A percentile compares a stretch with the other conserved stretches of the same genome.
phyloP scores from a whole-genome alignment of 805 yeast genomes.

The Starmerella gropengiesseri region DNA sequence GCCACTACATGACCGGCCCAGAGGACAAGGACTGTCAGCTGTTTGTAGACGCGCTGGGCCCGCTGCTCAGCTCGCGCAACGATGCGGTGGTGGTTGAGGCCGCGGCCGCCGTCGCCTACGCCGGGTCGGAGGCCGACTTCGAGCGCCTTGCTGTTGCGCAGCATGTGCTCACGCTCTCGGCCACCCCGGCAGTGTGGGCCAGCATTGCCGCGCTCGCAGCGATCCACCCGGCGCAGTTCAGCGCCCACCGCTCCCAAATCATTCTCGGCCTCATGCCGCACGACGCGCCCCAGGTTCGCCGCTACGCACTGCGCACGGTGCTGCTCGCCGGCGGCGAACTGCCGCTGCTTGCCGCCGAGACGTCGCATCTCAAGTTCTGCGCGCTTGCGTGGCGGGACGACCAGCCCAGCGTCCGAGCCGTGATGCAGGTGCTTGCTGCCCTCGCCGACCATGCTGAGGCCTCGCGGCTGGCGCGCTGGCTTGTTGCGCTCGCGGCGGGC shows the following conservation, averaged over 20 bases:
- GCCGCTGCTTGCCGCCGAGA: conserved; percentile 38
- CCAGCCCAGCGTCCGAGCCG: conserved; percentile 5
- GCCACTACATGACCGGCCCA: conserved; percentile 51
- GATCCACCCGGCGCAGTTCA: conserved; percentile 29
- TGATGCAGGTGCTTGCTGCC: conserved; percentile 2
- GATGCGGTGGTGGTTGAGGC: conserved; percentile 53
- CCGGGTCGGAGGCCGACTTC: conserved; percentile 49
- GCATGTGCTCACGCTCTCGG: conserved; percentile 37
- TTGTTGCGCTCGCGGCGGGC: conserved; percentile 14
- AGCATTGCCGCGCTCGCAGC: conserved; percentile 36
- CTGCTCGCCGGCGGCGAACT: not conserved
- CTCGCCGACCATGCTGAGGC: conserved; percentile 6
- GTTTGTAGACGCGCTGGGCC: conserved; percentile 40
- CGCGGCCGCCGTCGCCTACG: conserved; percentile 43
- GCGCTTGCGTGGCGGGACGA: conserved; percentile 14
- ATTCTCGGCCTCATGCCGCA: conserved; percentile 44
- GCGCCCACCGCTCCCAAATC: conserved; percentile 24
- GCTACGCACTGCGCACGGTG: conserved; percentile 42
- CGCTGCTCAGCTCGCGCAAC: conserved; percentile 42
- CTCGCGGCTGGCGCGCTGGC: conserved; percentile 13
- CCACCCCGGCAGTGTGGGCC: conserved; percentile 37
- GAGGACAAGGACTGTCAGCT: conserved; percentile 44
- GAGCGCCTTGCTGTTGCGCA: conserved; percentile 40
- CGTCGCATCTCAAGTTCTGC: conserved; percentile 37
- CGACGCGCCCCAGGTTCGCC: conserved; percentile 39